Base-by-base conservation (phyloP, 2,329 filamentous ascomycete species). In the Curvularia sp. region DNA sequence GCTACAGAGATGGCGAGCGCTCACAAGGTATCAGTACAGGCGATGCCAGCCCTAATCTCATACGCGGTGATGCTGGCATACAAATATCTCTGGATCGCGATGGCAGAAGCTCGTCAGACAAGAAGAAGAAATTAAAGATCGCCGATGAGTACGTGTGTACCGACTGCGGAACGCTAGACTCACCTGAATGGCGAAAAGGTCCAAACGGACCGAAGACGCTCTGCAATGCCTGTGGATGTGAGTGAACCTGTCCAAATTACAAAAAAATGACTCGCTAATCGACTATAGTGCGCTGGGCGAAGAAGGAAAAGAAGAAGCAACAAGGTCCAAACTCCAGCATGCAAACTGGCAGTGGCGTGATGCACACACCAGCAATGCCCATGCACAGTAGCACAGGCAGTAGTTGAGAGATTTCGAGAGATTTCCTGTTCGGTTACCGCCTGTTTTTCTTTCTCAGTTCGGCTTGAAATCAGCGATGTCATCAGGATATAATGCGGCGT, bases 151-250 rank as follows among this genome's bases (percentile, higher is more conserved):
- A 97, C 74, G 92, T 97, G 36, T 98, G 94, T 77, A 94, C 92
- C 1, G 94, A 97, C 76, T 98, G 94, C 78, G 93, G 94, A 82
- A 97, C 92, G 0, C 83, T 96, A 39, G 93, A 97, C 73, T 96
- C 92, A 15, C 94, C 94, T 0, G 94, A 98, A 80, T 98, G 94
- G 94, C 85, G 94, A 61, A 97, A 97, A 77, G 94, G 94, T 0
- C 94, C 94, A 0, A 92, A 87, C 62, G 94, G 94, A 2, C 93
- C 93, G 1, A 97, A 98, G 78, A 97, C 94, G 8, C 80, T 98
- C 12, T 98, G 94, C 78, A 98, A 98, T 79, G 94, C 94, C 7
- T 98, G 94, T 74, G 94, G 94, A 87, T 91, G 85, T 85, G 69
- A 79, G 83, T 81, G n/a, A 3, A 1, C 19, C 7, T 28, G 4